These are phyloP conservation scores for Bertia moriformis DNA, from an alignment of 2,329 filamentous ascomycete species.

Conservation along the genomic window DNA sequence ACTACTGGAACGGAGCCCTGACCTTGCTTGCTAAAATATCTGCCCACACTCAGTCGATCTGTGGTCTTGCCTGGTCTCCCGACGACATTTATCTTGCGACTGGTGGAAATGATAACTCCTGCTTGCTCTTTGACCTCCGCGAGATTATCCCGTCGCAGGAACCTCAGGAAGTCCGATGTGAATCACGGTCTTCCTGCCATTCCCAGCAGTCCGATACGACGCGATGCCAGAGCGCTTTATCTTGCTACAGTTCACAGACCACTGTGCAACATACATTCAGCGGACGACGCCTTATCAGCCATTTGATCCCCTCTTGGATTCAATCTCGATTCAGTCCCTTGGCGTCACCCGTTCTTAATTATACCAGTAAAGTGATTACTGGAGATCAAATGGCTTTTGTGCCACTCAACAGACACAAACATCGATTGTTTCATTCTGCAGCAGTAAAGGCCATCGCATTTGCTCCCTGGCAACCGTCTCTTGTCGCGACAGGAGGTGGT, in stretches of 20 bases:
- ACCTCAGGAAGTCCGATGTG: too few species aligned
- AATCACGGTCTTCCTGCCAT: not conserved
- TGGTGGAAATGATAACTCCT: conserved; percentile 52
- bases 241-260: not conserved
- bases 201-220: not conserved
- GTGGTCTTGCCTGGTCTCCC: conserved; percentile 48
- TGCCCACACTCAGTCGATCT: conserved; percentile 51
- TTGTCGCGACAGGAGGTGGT: conserved; percentile 50
- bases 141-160: conserved; percentile 16
- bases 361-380: not conserved
- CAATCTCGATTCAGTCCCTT: conserved; percentile 4
- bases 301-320: not conserved
- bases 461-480: conserved; percentile 50
- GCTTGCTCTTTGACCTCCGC: conserved; percentile 42
- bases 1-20: conserved; percentile 23
- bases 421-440: conserved; percentile 38
- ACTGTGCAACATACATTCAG: not conserved
- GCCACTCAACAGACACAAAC: conserved; percentile 23
- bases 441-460: conserved; percentile 58
- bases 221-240: not conserved
- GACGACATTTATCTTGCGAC: conserved; percentile 47
- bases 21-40: conserved; percentile 41
- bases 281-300: conserved; percentile 3
- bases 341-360: not conserved
- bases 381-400: conserved; percentile 13